These are phyloP conservation scores for Xylariaceae sp. DNA, from an alignment of 2,329 filamentous ascomycete genomes.

Conservation along the genomic window DNA sequence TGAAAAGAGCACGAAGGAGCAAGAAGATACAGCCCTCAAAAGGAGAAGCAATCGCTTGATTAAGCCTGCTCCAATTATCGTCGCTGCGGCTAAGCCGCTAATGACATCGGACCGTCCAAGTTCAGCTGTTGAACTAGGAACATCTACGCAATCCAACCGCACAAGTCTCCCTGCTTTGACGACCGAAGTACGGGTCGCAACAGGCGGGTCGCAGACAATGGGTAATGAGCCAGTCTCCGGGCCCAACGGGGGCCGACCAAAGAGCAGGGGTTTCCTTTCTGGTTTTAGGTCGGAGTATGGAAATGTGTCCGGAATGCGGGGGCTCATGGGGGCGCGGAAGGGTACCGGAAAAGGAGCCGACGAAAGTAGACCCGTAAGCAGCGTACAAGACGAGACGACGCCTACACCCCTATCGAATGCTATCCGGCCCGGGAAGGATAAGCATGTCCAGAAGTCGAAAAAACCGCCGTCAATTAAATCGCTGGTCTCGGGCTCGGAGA, in stretches of 20 bases:
- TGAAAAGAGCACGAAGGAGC: constrained; percentile 41
- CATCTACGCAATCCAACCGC: constrained; percentile 20
- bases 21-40: constrained; percentile 37
- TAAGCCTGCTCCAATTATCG: constrained; percentile 35
- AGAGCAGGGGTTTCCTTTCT: constrained; percentile 31
- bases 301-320: constrained; percentile 28
- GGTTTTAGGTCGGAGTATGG: constrained; percentile 29
- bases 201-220: constrained; percentile 18
- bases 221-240: constrained; percentile 9
- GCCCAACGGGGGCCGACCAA: constrained; percentile 25
- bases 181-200: constrained; percentile 16
- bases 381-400: constrained; percentile 17
- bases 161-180: constrained; percentile 19
- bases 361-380: constrained; percentile 14
- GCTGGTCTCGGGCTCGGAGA: constrained; percentile 28
- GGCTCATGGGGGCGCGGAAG: constrained; percentile 23
- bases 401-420: constrained; percentile 20
- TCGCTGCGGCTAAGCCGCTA: constrained; percentile 27
- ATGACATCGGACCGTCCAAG: constrained; percentile 26
- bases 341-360: constrained; percentile 22
- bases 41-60: constrained; percentile 38
- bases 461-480: constrained; percentile 31
- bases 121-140: constrained; percentile 29
- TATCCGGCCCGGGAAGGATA: constrained; percentile 15
- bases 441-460: constrained; percentile 22